Evolutionary conservation across 1,139 yeast species (phyloP).

Genomic region (Scheffersomyces titani): DNA sequence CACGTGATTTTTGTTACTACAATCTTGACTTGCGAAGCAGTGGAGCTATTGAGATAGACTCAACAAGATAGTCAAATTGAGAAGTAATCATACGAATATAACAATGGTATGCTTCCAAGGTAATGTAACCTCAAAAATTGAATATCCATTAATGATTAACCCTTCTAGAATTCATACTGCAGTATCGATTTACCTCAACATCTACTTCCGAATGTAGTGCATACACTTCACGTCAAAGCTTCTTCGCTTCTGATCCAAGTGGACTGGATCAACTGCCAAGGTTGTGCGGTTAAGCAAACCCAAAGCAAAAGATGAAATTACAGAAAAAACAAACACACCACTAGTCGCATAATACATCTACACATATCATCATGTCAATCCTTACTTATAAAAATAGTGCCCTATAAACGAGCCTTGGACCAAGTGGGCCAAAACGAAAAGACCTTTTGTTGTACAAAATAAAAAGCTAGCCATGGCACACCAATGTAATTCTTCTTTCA

Average conservation of each 20-base stretch:
- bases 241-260: neutral
- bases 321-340: neutral
- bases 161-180: neutral
- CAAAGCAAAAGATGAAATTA: neutral
- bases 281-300: too few species aligned
- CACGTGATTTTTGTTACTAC: neutral
- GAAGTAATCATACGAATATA: too few species aligned
- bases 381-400: neutral
- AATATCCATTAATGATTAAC: neutral
- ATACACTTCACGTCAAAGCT: neutral
- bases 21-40: neutral
- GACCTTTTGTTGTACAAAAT: neutral
- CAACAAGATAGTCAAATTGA: neutral
- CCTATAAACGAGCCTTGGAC: neutral
- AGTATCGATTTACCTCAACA: too few species aligned
- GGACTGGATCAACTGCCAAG: too few species aligned
- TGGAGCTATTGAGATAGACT: neutral
- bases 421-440: conserved; percentile 1
- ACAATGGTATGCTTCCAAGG: neutral
- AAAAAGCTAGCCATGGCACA: neutral
- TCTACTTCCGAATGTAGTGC: too few species aligned
- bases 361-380: neutral
- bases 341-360: neutral
- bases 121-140: neutral
- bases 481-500: neutral